Evolutionary conservation across 2,329 filamentous ascomycete genomes (phyloP), one percentile per base, ranked within the genome.

Genomic region (Colletotrichum destructivum): DNA sequence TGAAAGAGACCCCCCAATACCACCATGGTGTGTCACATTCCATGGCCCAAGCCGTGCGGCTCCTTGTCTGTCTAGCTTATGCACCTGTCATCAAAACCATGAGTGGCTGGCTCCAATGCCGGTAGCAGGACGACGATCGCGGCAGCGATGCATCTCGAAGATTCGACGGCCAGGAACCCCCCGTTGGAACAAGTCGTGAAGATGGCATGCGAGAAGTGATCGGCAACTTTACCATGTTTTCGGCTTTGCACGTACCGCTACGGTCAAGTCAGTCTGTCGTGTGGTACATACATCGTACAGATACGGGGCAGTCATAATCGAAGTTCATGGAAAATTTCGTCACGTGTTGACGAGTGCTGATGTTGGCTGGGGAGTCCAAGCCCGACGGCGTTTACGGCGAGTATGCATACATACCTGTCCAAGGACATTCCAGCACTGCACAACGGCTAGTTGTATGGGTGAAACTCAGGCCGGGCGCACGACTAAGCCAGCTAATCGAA

Each of bases 121-220:
- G 60, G 60, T 49, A 62, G 11, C 60, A 62, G 60, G 21, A 40
- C 60, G 47, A 40, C 47, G 46, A 51, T 40, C 60, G 13, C 38
- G 40, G 47, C 23, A 18, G 31, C 46, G 60, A 62, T n/a, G 26
- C 46, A 38, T 40, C 35, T 52, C 13, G 60, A 62, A 62, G 23
- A 6, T 62, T 62, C 46, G 35, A 49, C 9, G 42, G 46, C 46
- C 15, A 38, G 31, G 46, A 26, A 42, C 21, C 23, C 60, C 60
- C 47, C 60, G 47, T 42, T 42, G n/a, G 4, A 42, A 15, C n/a
- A 51, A 35, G 60, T 26, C n/a, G 26, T 40, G 47, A n/a, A 26
- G 31, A 21, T 62, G 15, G 47, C 26, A 4, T 38, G 21, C 11
- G 35, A 13, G 60, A 40, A 51, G 23, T 51, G 60, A 62, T 62